These are phyloP conservation scores for Lupinus albus DNA, from an alignment of 306 rosid species.

Conservation along the genomic window DNA sequence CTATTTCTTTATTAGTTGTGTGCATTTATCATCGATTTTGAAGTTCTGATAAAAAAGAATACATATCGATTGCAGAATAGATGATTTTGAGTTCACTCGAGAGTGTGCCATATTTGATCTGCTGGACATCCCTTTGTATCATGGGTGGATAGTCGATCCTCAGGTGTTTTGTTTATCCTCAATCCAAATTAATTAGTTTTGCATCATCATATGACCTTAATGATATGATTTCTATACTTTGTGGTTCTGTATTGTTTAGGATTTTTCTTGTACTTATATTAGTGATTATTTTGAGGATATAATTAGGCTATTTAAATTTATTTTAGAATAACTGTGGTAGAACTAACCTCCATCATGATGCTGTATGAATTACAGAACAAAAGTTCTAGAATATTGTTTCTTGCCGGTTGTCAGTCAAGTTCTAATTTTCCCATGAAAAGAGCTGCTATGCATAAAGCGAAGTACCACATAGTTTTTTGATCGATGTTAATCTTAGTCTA, in stretches of 20 bases:
- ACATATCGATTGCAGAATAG: slow-evolving; percentile 64
- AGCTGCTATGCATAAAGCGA: slow-evolving; percentile 5
- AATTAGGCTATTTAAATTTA: slow-evolving; percentile 3
- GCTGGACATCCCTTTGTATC: slow-evolving; percentile 93
- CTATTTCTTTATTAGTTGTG: slow-evolving; percentile 26
- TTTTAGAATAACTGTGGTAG: slow-evolving; percentile 2
- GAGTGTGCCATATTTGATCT: slow-evolving; percentile 98
- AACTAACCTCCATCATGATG: neutral
- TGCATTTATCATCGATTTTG: slow-evolving; percentile 33
- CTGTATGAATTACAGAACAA: slow-evolving; percentile 8
- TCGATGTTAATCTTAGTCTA: slow-evolving; percentile 12
- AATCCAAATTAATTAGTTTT: neutral
- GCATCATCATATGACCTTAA: too few relatives aligned
- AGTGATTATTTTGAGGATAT: slow-evolving; percentile 6
- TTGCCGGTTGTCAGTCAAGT: too few relatives aligned
- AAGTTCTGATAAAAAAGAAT: slow-evolving; percentile 41
- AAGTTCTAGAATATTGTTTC: slow-evolving; percentile 26
- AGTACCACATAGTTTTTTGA: slow-evolving; percentile 10
- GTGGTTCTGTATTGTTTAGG: neutral
- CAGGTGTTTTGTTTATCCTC: slow-evolving; percentile 61
- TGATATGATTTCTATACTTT: too few relatives aligned
- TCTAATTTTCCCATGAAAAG: too few relatives aligned
- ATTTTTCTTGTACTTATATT: neutral
- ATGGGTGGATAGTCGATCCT: slow-evolving; percentile 97
- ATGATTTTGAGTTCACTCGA: slow-evolving; percentile 93